Evolutionary conservation across 306 rosid genomes (phyloP), one percentile per base, ranked within the genome.

Genomic region (Neltuma alba): DNA sequence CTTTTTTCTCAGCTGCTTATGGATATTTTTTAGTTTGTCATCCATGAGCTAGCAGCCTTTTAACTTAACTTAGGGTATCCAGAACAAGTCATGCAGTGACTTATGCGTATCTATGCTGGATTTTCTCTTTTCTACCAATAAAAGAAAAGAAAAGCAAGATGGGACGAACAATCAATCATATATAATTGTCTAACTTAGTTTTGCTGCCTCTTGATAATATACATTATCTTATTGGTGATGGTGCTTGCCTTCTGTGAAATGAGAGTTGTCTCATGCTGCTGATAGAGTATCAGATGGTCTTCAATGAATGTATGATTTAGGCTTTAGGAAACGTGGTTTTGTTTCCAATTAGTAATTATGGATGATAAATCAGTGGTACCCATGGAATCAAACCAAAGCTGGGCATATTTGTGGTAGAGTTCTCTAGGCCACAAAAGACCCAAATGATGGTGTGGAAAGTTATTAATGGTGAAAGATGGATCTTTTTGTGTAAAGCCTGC

Each of bases 11-110:
- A 74, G 75, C 54, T 70, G 50, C 74, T 60, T 77, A 71, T 45
- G 41, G 50, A 61, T 77, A 68, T 50, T 38, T 61, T 78, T 81
- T 50, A 67, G 13, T 36, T 80, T 78, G 77, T 73, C 72, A 72
- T 77, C 70, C 14, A 48, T 70, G 64, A 60, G 36, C 52, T 77
- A 27, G 23, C 37, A 72, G 78, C 55, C 5, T 28, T 25, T 31
- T n/a, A 3, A 16, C 60, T 76, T 76, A 52, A 23, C 44, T 67
- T 38, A 25, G 37, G 79, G n/a, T 57, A 67, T 14, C 52, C 57
- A 80, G 70, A 47, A 75, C 47, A 54, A 84, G 64, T 47, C 40
- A 55, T 21, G 71, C 68, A 71, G 55, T 40, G 55, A 54, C 60
- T 7, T 65, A 25, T 61, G 67, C 50, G 25, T 44, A 31, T 61